phyloP scores from a whole-genome alignment of 805 yeast species.

The Maudiozyma turicensis region DNA sequence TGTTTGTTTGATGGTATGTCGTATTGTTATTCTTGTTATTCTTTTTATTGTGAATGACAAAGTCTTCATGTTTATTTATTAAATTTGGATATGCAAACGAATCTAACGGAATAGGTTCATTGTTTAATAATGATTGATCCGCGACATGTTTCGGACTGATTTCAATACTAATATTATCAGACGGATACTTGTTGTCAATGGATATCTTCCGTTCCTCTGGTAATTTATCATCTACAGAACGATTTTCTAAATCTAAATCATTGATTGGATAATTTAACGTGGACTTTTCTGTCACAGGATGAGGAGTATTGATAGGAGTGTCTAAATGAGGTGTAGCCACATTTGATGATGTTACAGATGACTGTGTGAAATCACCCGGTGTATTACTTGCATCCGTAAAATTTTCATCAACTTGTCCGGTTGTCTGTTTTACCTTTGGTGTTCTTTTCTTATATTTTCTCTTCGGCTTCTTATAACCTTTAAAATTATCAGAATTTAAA shows the following conservation, averaged over 20 bases:
- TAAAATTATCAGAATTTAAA: constrained; percentile 21
- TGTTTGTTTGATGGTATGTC: background rate
- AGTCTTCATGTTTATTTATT: background rate
- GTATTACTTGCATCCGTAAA: constrained; percentile 12
- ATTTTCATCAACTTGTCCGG: constrained; percentile 15
- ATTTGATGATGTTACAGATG: constrained; percentile 1
- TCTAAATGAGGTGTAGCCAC: constrained; percentile 7
- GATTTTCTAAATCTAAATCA: background rate
- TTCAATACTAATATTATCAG: background rate
- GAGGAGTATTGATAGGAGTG: background rate
- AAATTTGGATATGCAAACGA: background rate
- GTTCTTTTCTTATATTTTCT: constrained; percentile 16
- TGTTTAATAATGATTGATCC: background rate
- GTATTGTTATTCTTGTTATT: background rate
- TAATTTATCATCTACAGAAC: background rate
- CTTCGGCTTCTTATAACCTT: constrained; percentile 14
- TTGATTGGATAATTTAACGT: background rate
- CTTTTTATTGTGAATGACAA: background rate
- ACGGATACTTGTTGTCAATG: background rate
- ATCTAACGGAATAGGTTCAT: background rate
- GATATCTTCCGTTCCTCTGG: background rate
- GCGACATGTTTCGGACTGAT: background rate
- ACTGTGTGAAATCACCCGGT: background rate
- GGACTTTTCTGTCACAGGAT: background rate
- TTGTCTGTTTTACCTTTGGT: constrained; percentile 8